These are phyloP conservation scores for Fusarium guadeloupense DNA, from an alignment of 2,329 filamentous ascomycete species.

Conservation along the genomic window DNA sequence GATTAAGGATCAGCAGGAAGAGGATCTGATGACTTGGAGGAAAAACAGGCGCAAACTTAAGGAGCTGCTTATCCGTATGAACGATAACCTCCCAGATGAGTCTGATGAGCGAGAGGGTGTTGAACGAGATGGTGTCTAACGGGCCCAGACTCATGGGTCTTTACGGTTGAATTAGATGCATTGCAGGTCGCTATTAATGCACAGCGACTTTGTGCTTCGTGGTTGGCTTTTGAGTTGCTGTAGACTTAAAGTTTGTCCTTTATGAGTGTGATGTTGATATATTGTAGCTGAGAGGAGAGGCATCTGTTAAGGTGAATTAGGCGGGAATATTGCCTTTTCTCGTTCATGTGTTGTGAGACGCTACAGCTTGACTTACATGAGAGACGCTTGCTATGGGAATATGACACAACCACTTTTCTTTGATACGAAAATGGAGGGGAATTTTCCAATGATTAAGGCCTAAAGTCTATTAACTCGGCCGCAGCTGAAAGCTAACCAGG, in stretches of 20 bases:
- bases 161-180: background rate
- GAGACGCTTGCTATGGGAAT: background rate
- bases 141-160: background rate
- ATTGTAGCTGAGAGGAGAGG: background rate
- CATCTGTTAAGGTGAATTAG: background rate
- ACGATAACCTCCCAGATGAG: constrained; percentile 58
- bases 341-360: background rate
- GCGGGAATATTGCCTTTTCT: background rate
- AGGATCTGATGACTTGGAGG: constrained; percentile 57
- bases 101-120: constrained; percentile 46
- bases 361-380: background rate
- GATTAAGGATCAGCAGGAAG: constrained; percentile 60
- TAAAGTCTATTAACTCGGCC: background rate
- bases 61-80: constrained; percentile 53
- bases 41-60: constrained; percentile 57
- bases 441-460: background rate
- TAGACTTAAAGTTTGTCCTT: background rate
- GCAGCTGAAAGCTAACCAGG: background rate
- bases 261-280: background rate
- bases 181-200: background rate
- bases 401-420: background rate
- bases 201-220: constrained; percentile 3
- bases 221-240: constrained; percentile 2
- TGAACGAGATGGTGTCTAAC: constrained; percentile 4
- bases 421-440: background rate